phyloP scores from a whole-genome alignment of 352 stramenopile genomes.

The Globisporangium abappressorium region DNA sequence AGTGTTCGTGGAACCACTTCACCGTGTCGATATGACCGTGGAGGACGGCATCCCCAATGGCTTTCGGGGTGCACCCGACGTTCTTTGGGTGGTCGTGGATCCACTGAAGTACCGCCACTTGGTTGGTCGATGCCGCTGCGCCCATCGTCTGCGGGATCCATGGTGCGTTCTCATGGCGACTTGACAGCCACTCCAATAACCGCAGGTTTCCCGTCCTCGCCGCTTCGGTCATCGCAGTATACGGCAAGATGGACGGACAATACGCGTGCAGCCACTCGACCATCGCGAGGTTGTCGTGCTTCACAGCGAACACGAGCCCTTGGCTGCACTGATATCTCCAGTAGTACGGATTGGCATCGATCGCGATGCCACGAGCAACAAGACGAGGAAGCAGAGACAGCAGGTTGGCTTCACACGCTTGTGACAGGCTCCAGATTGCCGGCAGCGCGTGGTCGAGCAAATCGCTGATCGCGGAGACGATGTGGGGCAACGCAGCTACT shows the following conservation, averaged over 20 bases:
- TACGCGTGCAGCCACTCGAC: neutral
- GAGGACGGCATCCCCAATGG: too few species aligned
- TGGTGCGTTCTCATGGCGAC: neutral
- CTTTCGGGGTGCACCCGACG: too few species aligned
- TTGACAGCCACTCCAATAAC: neutral
- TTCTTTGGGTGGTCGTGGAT: neutral
- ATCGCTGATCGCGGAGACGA: neutral
- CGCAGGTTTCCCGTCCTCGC: neutral
- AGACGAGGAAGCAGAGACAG: neutral
- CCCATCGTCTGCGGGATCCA: neutral
- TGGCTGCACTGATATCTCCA: neutral
- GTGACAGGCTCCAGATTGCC: neutral
- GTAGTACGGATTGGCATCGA: neutral
- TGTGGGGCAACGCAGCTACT: too few species aligned
- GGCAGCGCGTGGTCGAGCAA: neutral
- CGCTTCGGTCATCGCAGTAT: neutral
- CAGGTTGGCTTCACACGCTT: neutral
- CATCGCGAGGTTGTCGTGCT: slow-evolving; percentile 1
- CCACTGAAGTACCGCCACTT: neutral
- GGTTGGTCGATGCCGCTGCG: neutral
- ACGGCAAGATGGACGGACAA: neutral
- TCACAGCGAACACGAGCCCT: neutral
- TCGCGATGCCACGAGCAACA: neutral
- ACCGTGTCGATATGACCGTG: too few species aligned
- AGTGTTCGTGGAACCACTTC: too few species aligned